Evolutionary conservation across 2,329 filamentous ascomycete species (phyloP).

Genomic region (Fusarium sp.): DNA sequence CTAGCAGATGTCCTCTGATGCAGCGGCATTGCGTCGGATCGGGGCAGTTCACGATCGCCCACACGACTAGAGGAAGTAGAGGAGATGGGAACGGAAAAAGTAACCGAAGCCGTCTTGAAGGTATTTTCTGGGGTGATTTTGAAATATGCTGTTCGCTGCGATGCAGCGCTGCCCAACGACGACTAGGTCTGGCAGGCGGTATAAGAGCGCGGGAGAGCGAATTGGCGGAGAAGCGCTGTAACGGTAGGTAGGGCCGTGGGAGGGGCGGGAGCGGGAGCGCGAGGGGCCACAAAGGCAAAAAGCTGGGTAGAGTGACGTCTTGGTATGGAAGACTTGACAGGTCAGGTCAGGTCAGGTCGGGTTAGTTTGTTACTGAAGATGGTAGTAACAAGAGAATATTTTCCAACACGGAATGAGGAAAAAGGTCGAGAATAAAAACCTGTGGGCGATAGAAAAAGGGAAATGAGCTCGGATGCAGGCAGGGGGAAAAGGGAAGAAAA

Average conservation of each 20-base stretch:
- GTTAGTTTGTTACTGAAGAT: slow-evolving; percentile 16
- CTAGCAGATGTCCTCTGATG: slow-evolving; percentile 45
- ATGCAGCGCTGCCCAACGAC: slow-evolving; percentile 48
- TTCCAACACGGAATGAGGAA: slow-evolving; percentile 25
- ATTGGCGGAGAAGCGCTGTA: slow-evolving; percentile 37
- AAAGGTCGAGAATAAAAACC: slow-evolving; percentile 31
- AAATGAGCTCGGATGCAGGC: slow-evolving; percentile 38
- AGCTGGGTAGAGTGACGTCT: slow-evolving; percentile 29
- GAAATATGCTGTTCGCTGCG: slow-evolving; percentile 39
- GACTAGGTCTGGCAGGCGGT: slow-evolving; percentile 43
- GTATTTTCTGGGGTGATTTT: slow-evolving; percentile 36
- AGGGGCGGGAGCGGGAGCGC: slow-evolving; percentile 39
- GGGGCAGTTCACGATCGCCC: slow-evolving; percentile 35
- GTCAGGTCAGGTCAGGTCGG: slow-evolving; percentile 22
- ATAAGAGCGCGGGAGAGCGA: slow-evolving; percentile 37
- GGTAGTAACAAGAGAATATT: slow-evolving; percentile 13
- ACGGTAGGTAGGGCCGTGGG: slow-evolving; percentile 31
- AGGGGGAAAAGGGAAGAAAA: slow-evolving; percentile 35
- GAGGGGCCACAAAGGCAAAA: slow-evolving; percentile 39
- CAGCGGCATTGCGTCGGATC: slow-evolving; percentile 44
- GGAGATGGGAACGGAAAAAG: slow-evolving; percentile 11
- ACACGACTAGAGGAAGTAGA: slow-evolving; percentile 33
- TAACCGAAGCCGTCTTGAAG: slow-evolving; percentile 33
- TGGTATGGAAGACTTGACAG: slow-evolving; percentile 8
- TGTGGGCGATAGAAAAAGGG: slow-evolving; percentile 41